Evolutionary conservation across 176 grass and related monocot genomes (phyloP).

Genomic region (Oryza meridionalis): DNA sequence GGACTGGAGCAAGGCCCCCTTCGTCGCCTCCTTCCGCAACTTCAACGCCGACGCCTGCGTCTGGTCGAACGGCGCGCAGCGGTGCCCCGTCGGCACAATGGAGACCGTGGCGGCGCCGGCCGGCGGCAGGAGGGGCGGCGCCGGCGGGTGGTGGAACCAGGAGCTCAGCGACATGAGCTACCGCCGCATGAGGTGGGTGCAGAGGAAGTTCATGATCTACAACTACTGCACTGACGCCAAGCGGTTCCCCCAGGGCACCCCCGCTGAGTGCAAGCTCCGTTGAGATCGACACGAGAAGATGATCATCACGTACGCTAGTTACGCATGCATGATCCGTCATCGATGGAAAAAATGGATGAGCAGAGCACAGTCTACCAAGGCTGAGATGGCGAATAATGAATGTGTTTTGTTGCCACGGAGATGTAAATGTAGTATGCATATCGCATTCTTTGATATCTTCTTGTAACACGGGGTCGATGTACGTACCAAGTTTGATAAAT

Average conservation of each 20-base stretch:
- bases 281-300: background rate
- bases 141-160: constrained; percentile 66
- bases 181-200: constrained; percentile 53
- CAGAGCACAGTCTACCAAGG: background rate
- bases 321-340: background rate
- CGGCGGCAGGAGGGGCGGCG: background rate
- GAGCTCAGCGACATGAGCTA: constrained; percentile 58
- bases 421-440: constrained; percentile 41
- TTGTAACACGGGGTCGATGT: constrained; percentile 21
- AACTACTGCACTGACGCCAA: constrained; percentile 81
- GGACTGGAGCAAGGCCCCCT: constrained; percentile 69
- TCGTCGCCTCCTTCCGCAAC: constrained; percentile 61
- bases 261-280: constrained; percentile 69
- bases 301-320: too few species aligned
- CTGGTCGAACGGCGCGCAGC: constrained; percentile 6
- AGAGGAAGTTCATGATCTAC: constrained; percentile 88
- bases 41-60: constrained; percentile 61
- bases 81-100: constrained; percentile 42
- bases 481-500: background rate
- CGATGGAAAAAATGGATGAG: too few species aligned
- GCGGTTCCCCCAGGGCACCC: constrained; percentile 62
- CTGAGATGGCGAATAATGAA: constrained; percentile 2
- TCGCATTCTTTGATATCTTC: constrained; percentile 53
- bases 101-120: background rate
- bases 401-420: background rate